Base-by-base conservation (phyloP, 345 rosid species). In the Syzygium oleosum region DNA sequence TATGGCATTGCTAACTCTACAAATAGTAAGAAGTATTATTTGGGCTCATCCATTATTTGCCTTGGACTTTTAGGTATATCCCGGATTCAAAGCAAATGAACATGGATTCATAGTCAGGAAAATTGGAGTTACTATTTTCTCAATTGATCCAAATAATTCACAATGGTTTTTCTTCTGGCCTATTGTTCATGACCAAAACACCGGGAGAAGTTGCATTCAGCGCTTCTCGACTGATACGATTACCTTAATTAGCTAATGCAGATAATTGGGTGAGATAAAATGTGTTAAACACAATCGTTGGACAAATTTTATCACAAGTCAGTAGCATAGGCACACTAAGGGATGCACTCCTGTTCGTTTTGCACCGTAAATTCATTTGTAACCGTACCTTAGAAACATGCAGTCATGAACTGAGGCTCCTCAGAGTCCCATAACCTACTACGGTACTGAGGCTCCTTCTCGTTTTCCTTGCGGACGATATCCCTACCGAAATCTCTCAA, bases 401-500 rank as follows among this genome's bases (percentile, higher is more conserved):
- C 6, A 58, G 15, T 23, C 65, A 25, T 25, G 29, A 25, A 58
- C 15, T 58, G n/a, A n/a, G n/a, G n/a, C 29, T 85, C 25, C 16
- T 54, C 6, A 9, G 10, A 46, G 12, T 17, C 43, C 86, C 86
- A 55, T 12, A 85, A 19, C 29, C 86, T 27, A 46, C 63, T 53
- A 11, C 73, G 52, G 4, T 85, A 6, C 15, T 7, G 0, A 15
- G 61, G 65, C 11, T 54, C 2, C 10, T 0, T 58, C 54, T 13
- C 2, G 3, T 49, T 38, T 34, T 85, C 61, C 73, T 22, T 0
- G 4, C 14, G 27, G 41, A 53, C 85, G 79, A 89, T 85, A 53
- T 38, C 88, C 80, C 87, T 84, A n/a, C 87, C 65, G 63, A 46
- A 21, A 31, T 86, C 89, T 87, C 68, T 7, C 10, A 85, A 51